Conservation (phyloP, 2,329 filamentous ascomycete genomes). For the Cladosporium phlei region DNA sequence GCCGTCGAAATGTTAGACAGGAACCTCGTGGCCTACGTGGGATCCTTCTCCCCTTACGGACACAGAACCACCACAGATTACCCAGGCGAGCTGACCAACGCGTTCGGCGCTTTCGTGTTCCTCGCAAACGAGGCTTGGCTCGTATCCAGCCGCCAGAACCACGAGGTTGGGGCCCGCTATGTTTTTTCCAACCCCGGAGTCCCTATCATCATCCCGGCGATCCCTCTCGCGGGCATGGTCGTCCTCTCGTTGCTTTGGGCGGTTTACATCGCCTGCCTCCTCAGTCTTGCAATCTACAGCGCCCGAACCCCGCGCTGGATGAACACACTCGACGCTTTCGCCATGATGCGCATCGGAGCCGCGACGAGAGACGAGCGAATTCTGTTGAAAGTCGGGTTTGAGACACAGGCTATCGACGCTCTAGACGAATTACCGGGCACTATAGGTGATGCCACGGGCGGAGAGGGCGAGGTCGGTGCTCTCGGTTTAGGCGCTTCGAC, state of each 20-base stretch:
- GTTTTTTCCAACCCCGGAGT: neutral
- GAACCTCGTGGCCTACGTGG: too few species aligned
- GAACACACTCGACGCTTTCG: neutral
- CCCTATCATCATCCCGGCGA: neutral
- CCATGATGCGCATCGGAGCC: neutral
- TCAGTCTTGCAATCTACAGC: neutral
- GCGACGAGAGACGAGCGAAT: neutral
- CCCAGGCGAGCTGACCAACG: too few species aligned
- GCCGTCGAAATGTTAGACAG: too few species aligned
- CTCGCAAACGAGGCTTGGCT: constrained; percentile 14
- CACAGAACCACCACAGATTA: too few species aligned
- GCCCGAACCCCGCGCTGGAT: neutral
- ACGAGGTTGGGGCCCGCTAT: too few species aligned
- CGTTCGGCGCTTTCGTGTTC: constrained; percentile 16
- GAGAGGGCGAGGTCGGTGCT: neutral
- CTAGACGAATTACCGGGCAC: neutral
- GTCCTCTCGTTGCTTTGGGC: neutral
- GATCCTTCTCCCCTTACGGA: too few species aligned
- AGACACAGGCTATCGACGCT: neutral
- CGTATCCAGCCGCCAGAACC: neutral
- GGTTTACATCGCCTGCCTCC: neutral
- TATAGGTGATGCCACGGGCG: neutral
- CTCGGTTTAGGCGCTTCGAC: neutral
- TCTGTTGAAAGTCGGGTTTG: neutral
- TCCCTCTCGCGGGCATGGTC: neutral